phyloP scores from a whole-genome alignment of 2,329 filamentous ascomycete genomes.

The Calonectria pseudoreteaudii region DNA sequence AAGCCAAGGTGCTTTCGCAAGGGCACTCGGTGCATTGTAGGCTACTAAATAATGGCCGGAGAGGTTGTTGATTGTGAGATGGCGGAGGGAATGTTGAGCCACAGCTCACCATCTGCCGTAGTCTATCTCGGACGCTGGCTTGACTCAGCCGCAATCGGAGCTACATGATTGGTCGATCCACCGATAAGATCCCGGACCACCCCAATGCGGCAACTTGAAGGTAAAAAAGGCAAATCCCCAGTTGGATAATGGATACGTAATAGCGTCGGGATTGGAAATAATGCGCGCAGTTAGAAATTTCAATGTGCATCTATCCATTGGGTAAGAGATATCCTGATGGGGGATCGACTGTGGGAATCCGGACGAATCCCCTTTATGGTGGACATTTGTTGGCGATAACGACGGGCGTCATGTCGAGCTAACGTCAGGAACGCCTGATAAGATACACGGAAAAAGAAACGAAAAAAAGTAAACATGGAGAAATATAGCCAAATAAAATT shows the following conservation, averaged over 20 bases:
- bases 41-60: background rate
- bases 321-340: background rate
- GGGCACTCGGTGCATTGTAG: slow-evolving; percentile 7
- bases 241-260: slow-evolving; percentile 13
- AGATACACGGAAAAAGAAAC: background rate
- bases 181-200: background rate
- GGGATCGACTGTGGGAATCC: background rate
- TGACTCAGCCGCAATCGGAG: slow-evolving; percentile 14
- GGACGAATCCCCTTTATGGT: background rate
- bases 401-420: too few species aligned
- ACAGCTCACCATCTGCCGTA: background rate
- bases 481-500: background rate
- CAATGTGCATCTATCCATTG: background rate
- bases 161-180: background rate
- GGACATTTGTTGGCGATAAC: background rate
- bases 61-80: slow-evolving; percentile 6
- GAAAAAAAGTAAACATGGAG: background rate
- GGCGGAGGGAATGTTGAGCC: slow-evolving; percentile 4
- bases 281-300: background rate
- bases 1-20: slow-evolving; percentile 13
- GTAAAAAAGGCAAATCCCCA: background rate
- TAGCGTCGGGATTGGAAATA: background rate
- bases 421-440: background rate
- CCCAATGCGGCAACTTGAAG: background rate
- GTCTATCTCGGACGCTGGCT: background rate